phyloP scores from a whole-genome alignment of 805 yeast genomes.

The Candida succiphila region DNA sequence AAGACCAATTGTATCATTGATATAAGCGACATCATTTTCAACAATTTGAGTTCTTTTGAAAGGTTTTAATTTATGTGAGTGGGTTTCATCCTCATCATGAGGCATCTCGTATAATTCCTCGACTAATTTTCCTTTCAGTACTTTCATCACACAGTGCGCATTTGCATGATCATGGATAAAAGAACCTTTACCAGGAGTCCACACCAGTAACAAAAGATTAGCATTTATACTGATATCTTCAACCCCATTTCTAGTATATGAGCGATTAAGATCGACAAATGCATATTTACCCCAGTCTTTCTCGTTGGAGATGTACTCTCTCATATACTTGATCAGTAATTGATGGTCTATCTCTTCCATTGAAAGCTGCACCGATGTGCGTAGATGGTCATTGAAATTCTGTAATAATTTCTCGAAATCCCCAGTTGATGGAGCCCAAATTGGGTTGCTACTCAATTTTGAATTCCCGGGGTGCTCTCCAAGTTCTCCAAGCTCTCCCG shows the following conservation, averaged over 20 bases:
- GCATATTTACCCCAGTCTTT: constrained; percentile 54
- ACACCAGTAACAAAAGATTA: constrained; percentile 53
- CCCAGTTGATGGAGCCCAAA: too few species aligned
- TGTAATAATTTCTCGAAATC: too few species aligned
- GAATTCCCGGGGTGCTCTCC: neutral
- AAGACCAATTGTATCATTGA: constrained; percentile 54
- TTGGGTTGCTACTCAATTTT: neutral
- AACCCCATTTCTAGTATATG: constrained; percentile 65
- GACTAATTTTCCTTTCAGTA: constrained; percentile 45
- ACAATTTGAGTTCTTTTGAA: constrained; percentile 17
- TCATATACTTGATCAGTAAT: constrained; percentile 34
- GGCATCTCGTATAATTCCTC: constrained; percentile 53
- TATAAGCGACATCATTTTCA: constrained; percentile 48
- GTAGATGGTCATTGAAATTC: neutral
- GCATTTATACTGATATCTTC: constrained; percentile 64
- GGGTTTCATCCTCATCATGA: constrained; percentile 10
- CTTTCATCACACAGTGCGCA: constrained; percentile 70
- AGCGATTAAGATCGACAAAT: constrained; percentile 35
- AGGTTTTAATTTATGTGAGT: constrained; percentile 7
- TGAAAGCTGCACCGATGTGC: constrained; percentile 1
- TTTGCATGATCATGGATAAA: constrained; percentile 68
- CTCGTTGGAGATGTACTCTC: constrained; percentile 34
- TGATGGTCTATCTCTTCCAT: constrained; percentile 44
- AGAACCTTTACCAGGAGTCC: constrained; percentile 60
- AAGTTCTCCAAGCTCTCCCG: too few species aligned